phyloP scores from a whole-genome alignment of 2,329 filamentous ascomycete species.

The Neophaeococcomyces mojaviensis region DNA sequence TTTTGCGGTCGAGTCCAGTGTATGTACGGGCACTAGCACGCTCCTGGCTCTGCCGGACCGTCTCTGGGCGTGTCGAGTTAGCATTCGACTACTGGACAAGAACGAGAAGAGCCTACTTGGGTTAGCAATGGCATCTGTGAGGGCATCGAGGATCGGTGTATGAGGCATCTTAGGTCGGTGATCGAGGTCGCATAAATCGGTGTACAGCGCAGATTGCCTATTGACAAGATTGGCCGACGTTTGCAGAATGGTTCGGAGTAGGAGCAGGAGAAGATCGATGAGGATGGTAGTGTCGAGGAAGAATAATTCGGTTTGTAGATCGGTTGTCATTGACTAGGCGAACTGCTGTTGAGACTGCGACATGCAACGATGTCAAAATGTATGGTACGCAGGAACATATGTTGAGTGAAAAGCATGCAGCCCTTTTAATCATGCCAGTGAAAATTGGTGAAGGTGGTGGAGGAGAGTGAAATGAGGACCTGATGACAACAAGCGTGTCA shows the following conservation, averaged over 20 bases:
- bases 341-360: slow-evolving; percentile 21
- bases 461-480: slow-evolving; percentile 1
- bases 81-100: background rate
- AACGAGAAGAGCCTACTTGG: background rate
- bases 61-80: background rate
- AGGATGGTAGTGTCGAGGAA: background rate
- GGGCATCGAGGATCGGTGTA: background rate
- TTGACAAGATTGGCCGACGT: too few relatives aligned
- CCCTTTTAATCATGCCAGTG: slow-evolving; percentile 17
- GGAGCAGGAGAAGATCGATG: background rate
- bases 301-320: slow-evolving; percentile 3
- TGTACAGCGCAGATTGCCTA: background rate
- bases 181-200: too few relatives aligned
- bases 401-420: slow-evolving; percentile 15
- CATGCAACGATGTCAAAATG: slow-evolving; percentile 18
- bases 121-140: slow-evolving; percentile 7
- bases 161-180: background rate
- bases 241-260: background rate
- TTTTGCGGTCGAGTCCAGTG: slow-evolving; percentile 1
- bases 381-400: slow-evolving; percentile 19
- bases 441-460: slow-evolving; percentile 3
- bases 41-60: slow-evolving; percentile 3
- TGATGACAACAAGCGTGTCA: background rate
- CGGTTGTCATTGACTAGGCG: slow-evolving; percentile 23
- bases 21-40: slow-evolving; percentile 4